Conservation (phyloP, 75 land plant species). For the Gnetum montanum region DNA sequence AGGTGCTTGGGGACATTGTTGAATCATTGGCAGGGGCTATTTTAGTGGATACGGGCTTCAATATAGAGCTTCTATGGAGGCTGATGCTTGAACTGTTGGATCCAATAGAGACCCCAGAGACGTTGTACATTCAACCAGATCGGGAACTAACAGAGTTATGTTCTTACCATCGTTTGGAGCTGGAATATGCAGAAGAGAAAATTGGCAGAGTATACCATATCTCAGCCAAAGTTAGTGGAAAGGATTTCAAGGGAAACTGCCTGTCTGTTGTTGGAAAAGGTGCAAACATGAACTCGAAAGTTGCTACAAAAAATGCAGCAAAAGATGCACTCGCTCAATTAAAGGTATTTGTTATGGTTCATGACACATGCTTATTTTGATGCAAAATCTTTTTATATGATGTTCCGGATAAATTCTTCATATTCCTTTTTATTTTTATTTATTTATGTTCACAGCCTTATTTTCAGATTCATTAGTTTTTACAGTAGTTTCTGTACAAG, state of each 20-base stretch:
- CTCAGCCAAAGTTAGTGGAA: slow-evolving; percentile 22
- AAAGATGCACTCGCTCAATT: slow-evolving; percentile 15
- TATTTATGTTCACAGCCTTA: no score
- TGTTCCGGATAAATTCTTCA: no score
- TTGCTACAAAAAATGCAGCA: slow-evolving; percentile 41
- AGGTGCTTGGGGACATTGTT: slow-evolving; percentile 92
- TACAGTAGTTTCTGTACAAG: no score
- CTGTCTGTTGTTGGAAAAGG: slow-evolving; percentile 16
- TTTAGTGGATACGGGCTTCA: slow-evolving; percentile 62
- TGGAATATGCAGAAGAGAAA: slow-evolving; percentile 13
- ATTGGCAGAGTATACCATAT: slow-evolving; percentile 9
- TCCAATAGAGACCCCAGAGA: slow-evolving; percentile 35
- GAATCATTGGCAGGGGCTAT: slow-evolving; percentile 88
- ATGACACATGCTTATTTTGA: no score
- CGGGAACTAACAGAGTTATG: slow-evolving; percentile 81
- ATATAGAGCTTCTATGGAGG: slow-evolving; percentile 53
- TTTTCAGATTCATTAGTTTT: no score
- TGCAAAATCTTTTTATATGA: no score
- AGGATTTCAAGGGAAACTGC: slow-evolving; percentile 6
- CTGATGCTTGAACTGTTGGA: slow-evolving; percentile 49
- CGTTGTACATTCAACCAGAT: slow-evolving; percentile 51
- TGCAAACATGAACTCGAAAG: slow-evolving; percentile 27
- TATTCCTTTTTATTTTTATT: no score
- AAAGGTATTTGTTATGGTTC: slow-evolving; percentile 21
- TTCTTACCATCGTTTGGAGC: slow-evolving; percentile 27